phyloP scores from a whole-genome alignment of 1,284 basidiomycete species.

The Trametes sp. region DNA sequence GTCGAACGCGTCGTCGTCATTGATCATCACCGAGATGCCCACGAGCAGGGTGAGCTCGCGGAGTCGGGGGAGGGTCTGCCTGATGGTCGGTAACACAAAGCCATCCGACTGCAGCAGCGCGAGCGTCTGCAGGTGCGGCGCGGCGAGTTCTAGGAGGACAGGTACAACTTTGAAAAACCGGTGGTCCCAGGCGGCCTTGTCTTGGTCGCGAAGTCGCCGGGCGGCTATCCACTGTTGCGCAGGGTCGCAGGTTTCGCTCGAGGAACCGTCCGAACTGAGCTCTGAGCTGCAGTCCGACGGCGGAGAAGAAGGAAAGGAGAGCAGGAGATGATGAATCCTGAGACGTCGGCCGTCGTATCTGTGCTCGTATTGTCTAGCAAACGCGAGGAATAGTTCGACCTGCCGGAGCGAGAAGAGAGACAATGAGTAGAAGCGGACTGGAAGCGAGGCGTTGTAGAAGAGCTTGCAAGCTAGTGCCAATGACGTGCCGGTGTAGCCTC shows the following conservation, averaged over 20 bases:
- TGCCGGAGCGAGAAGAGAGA: conserved; percentile 22
- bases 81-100: conserved; percentile 20
- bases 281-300: not conserved
- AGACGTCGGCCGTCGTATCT: not conserved
- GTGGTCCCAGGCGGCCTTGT: conserved; percentile 29
- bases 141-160: conserved; percentile 18
- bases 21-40: conserved; percentile 28
- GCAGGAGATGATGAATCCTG: conserved; percentile 24
- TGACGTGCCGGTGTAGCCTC: conserved; percentile 26
- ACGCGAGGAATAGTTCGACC: conserved; percentile 22
- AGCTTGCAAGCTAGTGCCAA: conserved; percentile 25
- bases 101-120: conserved; percentile 28
- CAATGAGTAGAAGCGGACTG: conserved; percentile 24
- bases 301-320: conserved; percentile 18
- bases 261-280: conserved; percentile 1
- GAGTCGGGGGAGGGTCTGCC: conserved; percentile 17
- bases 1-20: not conserved
- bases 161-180: conserved; percentile 21
- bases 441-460: conserved; percentile 25
- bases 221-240: conserved; percentile 20
- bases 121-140: conserved; percentile 26
- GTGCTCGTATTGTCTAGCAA: not conserved
- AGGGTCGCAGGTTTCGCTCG: not conserved
- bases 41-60: conserved; percentile 30
- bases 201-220: conserved; percentile 24